Base-by-base conservation (phyloP, 192 early-diverging fungal genomes). In the Ambispora gerdemannii region DNA sequence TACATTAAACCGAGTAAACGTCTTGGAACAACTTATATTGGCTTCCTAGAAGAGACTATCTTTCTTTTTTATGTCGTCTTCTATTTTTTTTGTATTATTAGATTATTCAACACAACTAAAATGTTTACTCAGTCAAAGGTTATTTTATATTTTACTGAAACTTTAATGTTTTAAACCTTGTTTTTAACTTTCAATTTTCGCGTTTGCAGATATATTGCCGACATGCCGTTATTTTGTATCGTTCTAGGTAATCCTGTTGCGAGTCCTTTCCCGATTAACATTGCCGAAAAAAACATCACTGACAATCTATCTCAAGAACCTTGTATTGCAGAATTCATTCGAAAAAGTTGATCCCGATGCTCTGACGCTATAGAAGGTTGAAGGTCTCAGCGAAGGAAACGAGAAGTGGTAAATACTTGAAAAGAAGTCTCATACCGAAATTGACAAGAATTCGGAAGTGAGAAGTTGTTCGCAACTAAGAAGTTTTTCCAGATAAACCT, bases 281-380 rank as follows among this genome's bases (percentile, higher is more conserved):
- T 62, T 62, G 59, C 15, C 36, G 19, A 62, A 3, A 31, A 32
- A 62, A 62, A 31, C 34, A 1, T 62, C 59, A 11, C 34, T 35
- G 34, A 62, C 34, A 35, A 62, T 62, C 0, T 62, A 64, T 24
- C 71, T 72, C 50, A 72, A 72, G 50, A 50, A 64, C 0, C 61
- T 51, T 6, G 64, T 72, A 28, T 51, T 34, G 28, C 33, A 47
- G n/a, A 0, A 24, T 30, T 38, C 0, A 1, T 35, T 72, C 34
- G 51, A 3, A 3, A 13, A 71, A 15, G 22, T 72, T 30, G 38
- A 49, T 27, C 51, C 62, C 19, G 31, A 10, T 24, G 7, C 62
- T 34, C 34, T 72, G 32, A 64, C 4, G 0, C 60, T 72, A 20
- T 72, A 62, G 71, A 62, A 62, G 59, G 59, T 62, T 32, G 59